phyloP scores from a whole-genome alignment of 2,329 filamentous ascomycete genomes.

The Chaetomiaceae sp. region DNA sequence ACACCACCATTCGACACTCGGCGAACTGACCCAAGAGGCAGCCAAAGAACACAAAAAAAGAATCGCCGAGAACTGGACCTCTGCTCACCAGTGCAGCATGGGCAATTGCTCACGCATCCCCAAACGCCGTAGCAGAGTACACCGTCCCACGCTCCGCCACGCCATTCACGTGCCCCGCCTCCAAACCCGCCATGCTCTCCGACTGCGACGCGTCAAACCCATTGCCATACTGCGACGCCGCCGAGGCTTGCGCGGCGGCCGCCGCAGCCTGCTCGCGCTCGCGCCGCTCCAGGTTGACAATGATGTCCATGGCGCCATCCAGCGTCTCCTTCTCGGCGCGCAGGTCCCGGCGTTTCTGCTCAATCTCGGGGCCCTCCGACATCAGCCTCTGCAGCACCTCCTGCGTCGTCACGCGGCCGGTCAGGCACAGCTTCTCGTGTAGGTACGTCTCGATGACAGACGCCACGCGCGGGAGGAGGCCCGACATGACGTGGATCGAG shows the following conservation, averaged over 20 bases:
- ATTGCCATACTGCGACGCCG: slow-evolving; percentile 5
- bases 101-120: slow-evolving; percentile 10
- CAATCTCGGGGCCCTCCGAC: slow-evolving; percentile 25
- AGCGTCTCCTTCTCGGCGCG: slow-evolving; percentile 23
- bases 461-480: slow-evolving; percentile 45
- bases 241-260: neutral
- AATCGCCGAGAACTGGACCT: neutral
- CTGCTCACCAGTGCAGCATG: neutral
- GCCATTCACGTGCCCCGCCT: neutral
- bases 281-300: slow-evolving; percentile 24
- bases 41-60: neutral
- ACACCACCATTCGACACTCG: no score
- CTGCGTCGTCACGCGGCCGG: slow-evolving; percentile 23
- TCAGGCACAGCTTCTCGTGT: slow-evolving; percentile 41
- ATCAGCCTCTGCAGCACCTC: slow-evolving; percentile 23
- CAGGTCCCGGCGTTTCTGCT: slow-evolving; percentile 20
- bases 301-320: slow-evolving; percentile 29
- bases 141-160: neutral
- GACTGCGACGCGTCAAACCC: slow-evolving; percentile 13
- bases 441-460: slow-evolving; percentile 40
- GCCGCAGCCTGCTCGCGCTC: slow-evolving; percentile 12
- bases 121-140: slow-evolving; percentile 11
- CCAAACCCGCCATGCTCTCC: slow-evolving; percentile 1
- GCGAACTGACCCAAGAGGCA: neutral
- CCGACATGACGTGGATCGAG: slow-evolving; percentile 44